phyloP scores from a whole-genome alignment of 176 grass and related monocot genomes.

The Puccinellia tenuiflora region DNA sequence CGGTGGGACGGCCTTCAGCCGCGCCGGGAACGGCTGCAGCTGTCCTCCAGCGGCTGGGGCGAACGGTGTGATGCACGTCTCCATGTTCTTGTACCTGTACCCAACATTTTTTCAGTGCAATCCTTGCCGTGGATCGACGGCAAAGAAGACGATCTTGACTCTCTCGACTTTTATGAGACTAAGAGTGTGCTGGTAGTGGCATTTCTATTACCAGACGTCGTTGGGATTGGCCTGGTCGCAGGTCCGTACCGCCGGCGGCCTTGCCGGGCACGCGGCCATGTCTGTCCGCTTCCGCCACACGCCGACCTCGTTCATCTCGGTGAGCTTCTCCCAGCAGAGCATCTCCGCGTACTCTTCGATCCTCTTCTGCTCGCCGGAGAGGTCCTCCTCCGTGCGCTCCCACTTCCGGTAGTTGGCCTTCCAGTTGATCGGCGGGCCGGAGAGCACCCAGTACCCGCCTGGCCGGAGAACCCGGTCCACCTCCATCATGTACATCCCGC shows the following conservation, averaged over 20 bases:
- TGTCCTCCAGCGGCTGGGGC: constrained; percentile 19
- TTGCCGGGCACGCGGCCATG: constrained; percentile 27
- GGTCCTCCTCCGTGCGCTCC: constrained; percentile 68
- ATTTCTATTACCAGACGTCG: constrained; percentile 61
- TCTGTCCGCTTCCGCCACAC: constrained; percentile 77
- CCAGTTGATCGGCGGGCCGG: constrained; percentile 93
- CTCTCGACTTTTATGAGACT: neutral
- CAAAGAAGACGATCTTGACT: neutral
- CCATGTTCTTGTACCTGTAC: constrained; percentile 87
- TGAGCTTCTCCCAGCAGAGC: constrained; percentile 88
- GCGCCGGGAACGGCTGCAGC: constrained; percentile 59
- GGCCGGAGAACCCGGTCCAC: constrained; percentile 85
- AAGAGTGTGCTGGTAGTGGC: neutral
- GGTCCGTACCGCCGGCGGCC: neutral
- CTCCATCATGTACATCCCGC: constrained; percentile 92
- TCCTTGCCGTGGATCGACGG: neutral
- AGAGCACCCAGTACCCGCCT: constrained; percentile 88
- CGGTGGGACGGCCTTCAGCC: constrained; percentile 53
- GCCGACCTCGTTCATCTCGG: constrained; percentile 62
- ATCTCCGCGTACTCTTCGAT: constrained; percentile 70
- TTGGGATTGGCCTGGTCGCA: constrained; percentile 52
- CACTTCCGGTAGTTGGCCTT: constrained; percentile 42
- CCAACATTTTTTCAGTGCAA: neutral
- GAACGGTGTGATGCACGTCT: constrained; percentile 46
- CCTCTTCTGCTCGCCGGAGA: constrained; percentile 54